These are phyloP conservation scores for Infundibulicybe gibba DNA, from an alignment of 768 basidiomycete species.

Conservation along the genomic window DNA sequence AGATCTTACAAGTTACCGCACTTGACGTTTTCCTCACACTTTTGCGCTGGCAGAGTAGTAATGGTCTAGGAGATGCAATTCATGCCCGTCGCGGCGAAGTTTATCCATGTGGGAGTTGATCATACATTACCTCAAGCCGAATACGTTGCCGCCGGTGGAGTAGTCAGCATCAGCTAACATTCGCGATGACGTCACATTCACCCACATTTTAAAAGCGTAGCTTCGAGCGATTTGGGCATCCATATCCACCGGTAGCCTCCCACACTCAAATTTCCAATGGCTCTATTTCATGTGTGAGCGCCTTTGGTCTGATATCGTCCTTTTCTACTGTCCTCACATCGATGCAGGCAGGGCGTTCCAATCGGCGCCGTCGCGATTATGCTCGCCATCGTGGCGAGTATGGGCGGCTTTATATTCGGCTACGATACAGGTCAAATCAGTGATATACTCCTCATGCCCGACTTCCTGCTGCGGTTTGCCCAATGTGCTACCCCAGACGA, in stretches of 20 bases:
- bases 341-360: conserved; percentile 50
- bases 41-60: no score
- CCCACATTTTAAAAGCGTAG: not conserved
- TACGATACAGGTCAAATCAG: conserved; percentile 80
- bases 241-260: no score
- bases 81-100: no score
- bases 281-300: conserved; percentile 14
- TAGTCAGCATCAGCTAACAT: no score
- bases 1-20: no score
- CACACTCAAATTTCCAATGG: conserved; percentile 6
- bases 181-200: no score
- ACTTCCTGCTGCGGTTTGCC: conserved; percentile 65
- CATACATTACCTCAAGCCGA: no score
- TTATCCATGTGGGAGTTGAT: no score
- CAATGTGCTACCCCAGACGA: conserved; percentile 37
- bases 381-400: conserved; percentile 63
- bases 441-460: conserved; percentile 70
- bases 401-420: conserved; percentile 69
- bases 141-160: no score
- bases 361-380: conserved; percentile 61
- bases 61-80: no score
- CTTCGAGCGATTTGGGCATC: not conserved
- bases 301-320: not conserved
- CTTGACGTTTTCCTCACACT: no score
- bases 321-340: not conserved